Evolutionary conservation across 2,329 filamentous ascomycete species (phyloP).

Genomic region (Hypoxylon sp.): DNA sequence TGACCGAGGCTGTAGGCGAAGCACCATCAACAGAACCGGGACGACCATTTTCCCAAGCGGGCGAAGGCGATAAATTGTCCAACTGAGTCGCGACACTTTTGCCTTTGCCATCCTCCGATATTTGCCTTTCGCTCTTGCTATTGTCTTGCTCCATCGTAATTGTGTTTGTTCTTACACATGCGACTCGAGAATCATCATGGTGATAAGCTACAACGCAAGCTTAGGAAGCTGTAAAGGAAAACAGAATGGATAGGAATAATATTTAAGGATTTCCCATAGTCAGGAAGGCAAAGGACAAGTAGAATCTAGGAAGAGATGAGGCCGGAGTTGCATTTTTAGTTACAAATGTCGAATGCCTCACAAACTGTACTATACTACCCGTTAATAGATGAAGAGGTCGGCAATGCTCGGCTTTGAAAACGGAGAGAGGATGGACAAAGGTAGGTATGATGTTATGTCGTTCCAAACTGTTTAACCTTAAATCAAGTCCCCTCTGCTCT

Average conservation of each 20-base stretch:
- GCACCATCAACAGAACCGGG: constrained; percentile 7
- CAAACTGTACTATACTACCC: neutral
- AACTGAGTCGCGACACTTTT: constrained; percentile 29
- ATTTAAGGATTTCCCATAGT: neutral
- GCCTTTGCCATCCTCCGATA: constrained; percentile 25
- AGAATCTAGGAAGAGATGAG: neutral
- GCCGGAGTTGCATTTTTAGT: constrained; percentile 6
- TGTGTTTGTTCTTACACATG: constrained; percentile 5
- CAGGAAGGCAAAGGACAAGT: neutral
- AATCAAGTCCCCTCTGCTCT: constrained; percentile 6
- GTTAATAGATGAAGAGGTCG: constrained; percentile 13
- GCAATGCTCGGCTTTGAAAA: constrained; percentile 36
- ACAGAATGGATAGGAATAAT: neutral
- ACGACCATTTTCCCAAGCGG: constrained; percentile 9
- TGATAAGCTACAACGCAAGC: constrained; percentile 2
- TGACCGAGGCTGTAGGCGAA: constrained; percentile 20
- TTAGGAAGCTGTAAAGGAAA: neutral
- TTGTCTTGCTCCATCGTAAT: constrained; percentile 31
- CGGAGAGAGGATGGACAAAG: neutral
- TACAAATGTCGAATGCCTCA: neutral
- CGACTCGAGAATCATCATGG: neutral
- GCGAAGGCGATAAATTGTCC: constrained; percentile 9
- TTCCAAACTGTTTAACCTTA: constrained; percentile 24
- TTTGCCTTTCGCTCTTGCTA: constrained; percentile 3
- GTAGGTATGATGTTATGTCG: constrained; percentile 26